phyloP scores from a whole-genome alignment of 2,329 filamentous ascomycete genomes.

The Hypoxylon sp. region DNA sequence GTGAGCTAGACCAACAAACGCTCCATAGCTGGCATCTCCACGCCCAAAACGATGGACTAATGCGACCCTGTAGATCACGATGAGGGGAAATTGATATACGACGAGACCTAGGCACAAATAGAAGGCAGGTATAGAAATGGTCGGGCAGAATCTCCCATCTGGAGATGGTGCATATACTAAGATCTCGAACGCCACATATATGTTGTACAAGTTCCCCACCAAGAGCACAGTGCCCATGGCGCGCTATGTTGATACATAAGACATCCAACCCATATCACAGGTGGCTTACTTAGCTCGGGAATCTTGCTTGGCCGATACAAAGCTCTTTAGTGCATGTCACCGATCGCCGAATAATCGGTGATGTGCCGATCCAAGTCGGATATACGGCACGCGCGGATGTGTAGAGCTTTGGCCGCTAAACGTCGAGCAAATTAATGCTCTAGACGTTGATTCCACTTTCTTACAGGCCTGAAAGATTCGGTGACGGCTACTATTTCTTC shows the following conservation, averaged over 20 bases:
- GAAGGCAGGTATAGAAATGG: background rate
- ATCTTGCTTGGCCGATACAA: constrained; percentile 24
- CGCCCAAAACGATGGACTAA: constrained; percentile 18
- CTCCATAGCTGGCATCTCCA: constrained; percentile 4
- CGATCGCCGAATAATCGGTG: constrained; percentile 15
- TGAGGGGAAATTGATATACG: background rate
- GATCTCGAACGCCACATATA: constrained; percentile 15
- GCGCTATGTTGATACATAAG: constrained; percentile 21
- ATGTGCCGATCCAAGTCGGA: constrained; percentile 8
- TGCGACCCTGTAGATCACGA: constrained; percentile 6
- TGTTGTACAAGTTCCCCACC: constrained; percentile 19
- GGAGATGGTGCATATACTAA: constrained; percentile 27
- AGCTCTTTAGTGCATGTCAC: constrained; percentile 21
- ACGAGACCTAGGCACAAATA: constrained; percentile 4
- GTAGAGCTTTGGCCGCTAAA: constrained; percentile 3
- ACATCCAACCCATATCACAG: constrained; percentile 3
- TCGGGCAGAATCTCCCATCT: constrained; percentile 8
- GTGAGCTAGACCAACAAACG: constrained; percentile 9
- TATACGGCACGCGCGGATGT: constrained; percentile 12
- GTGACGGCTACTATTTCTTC: constrained; percentile 24
- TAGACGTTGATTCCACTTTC: constrained; percentile 15
- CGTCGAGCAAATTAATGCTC: background rate
- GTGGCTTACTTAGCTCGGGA: constrained; percentile 36
- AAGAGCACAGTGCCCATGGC: constrained; percentile 18
- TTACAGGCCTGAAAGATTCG: constrained; percentile 8